Base-by-base conservation (phyloP, 257 asterid genomes). In the Lycium ferocissimum region DNA sequence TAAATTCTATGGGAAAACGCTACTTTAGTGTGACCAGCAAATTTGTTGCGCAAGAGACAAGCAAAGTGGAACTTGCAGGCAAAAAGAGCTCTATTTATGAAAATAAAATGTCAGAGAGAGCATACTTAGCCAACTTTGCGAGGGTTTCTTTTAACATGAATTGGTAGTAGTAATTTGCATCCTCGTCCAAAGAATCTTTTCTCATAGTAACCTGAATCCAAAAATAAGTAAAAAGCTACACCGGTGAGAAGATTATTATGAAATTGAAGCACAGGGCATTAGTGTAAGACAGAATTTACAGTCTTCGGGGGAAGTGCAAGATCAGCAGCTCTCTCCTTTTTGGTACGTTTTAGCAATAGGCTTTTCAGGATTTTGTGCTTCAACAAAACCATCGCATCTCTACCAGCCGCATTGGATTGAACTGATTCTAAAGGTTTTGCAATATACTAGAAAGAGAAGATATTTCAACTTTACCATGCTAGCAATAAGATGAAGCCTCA, bases 281-380 rank as follows among this genome's bases (percentile, higher is more conserved):
- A 81, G 63, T 6, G 84, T 22, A 65, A 43, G 13, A 63, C 33
- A 83, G 56, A 85, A 84, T 96, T 80, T 91, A 96, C 99, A 80
- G 90, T 92, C 88, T 96, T 89, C 37, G 92, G 90, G 40, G 99
- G 98, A 79, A 93, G 98, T 2, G 98, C 94, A 73, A 96, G 95
- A 86, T 96, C 99, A 89, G 95, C 96, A 83, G 95, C 98, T 91
- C 99, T 92, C 85, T 97, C 98, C 89, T 92, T 92, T 86, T 94
- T 94, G 22, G 98, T 94, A 83, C 98, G 97, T 84, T 98, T 92
- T 72, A 96, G 87, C 88, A 96, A 83, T 86, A 91, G 85, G 92
- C 91, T 92, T 90, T 90, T 92, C 88, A 96, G 83, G 69, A 96
- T 89, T 91, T 93, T 94, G 87, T 93, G 89, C 89, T 92, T 96